Conservation (phyloP, 257 asterid species). For the Solanum pennellii region DNA sequence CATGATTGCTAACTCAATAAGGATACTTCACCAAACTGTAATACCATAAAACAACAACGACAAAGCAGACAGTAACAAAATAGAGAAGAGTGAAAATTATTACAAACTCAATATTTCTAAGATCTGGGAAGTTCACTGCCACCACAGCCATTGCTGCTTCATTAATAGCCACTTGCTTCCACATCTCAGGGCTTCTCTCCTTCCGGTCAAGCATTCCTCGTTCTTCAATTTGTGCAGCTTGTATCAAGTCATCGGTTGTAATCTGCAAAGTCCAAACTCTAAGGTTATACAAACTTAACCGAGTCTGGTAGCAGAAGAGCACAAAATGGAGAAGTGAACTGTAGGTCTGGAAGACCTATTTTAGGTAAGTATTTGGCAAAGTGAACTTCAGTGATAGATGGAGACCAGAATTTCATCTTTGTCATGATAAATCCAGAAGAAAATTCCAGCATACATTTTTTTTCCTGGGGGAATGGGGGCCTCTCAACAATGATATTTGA, state of each 20-base stretch:
- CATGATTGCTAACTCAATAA: not conserved
- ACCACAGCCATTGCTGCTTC: conserved; percentile 89
- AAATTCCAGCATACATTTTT: not conserved
- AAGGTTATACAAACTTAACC: not conserved
- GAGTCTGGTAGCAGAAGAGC: not conserved
- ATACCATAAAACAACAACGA: not conserved
- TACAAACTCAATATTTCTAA: conserved; percentile 80
- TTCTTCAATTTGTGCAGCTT: conserved; percentile 99
- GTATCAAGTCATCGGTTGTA: conserved; percentile 89
- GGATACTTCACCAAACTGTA: not conserved
- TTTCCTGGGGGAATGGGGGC: too few relatives aligned
- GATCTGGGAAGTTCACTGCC: conserved; percentile 90
- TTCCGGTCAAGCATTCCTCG: conserved; percentile 78
- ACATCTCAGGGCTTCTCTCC: conserved; percentile 79
- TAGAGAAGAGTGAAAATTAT: conserved; percentile 9
- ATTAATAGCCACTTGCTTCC: conserved; percentile 93
- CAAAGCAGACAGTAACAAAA: not conserved
- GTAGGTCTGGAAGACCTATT: not conserved
- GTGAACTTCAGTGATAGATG: not conserved
- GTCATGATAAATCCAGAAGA: not conserved
- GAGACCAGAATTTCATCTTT: not conserved
- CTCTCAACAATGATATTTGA: not conserved
- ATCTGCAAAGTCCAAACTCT: conserved; percentile 36
- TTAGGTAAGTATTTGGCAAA: not conserved
- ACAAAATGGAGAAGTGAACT: not conserved